phyloP scores from a whole-genome alignment of 306 rosid genomes.

The Vachellia collinsii region DNA sequence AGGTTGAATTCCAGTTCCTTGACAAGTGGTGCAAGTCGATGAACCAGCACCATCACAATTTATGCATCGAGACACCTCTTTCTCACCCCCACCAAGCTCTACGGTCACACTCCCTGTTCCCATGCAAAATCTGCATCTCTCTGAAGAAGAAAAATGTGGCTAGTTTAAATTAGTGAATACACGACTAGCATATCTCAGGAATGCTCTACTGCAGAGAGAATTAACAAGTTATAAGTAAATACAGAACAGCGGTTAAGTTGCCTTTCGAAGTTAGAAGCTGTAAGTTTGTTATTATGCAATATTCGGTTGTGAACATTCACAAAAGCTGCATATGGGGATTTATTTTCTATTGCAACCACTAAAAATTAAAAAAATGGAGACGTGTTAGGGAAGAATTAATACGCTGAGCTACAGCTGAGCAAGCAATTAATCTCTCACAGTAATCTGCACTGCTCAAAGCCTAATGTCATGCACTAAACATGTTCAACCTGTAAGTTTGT shows the following conservation, averaged over 20 bases:
- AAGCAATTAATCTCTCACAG: slow-evolving; percentile 7
- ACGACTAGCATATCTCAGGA: background rate
- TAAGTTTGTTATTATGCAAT: background rate
- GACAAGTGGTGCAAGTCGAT: slow-evolving; percentile 93
- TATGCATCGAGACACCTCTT: slow-evolving; percentile 84
- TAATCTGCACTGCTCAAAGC: slow-evolving; percentile 6
- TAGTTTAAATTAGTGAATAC: background rate
- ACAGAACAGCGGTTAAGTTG: slow-evolving; percentile 1
- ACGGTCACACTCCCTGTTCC: slow-evolving; percentile 77
- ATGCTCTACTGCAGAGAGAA: slow-evolving; percentile 9
- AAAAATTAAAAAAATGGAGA: background rate
- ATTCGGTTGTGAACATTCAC: background rate
- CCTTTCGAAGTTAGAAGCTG: background rate
- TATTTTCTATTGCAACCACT: background rate
- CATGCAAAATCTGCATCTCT: slow-evolving; percentile 87
- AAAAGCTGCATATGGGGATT: slow-evolving; percentile 5
- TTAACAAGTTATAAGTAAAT: background rate
- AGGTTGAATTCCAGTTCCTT: slow-evolving; percentile 97
- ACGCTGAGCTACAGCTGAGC: too few species aligned
- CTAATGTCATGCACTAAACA: slow-evolving; percentile 6
- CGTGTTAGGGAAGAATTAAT: background rate
- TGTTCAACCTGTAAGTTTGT: slow-evolving; percentile 6
- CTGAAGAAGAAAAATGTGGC: slow-evolving; percentile 45
- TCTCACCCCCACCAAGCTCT: slow-evolving; percentile 81
- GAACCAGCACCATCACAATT: slow-evolving; percentile 91